phyloP scores from a whole-genome alignment of 2,329 filamentous ascomycete genomes.

The Penicillium sp. region DNA sequence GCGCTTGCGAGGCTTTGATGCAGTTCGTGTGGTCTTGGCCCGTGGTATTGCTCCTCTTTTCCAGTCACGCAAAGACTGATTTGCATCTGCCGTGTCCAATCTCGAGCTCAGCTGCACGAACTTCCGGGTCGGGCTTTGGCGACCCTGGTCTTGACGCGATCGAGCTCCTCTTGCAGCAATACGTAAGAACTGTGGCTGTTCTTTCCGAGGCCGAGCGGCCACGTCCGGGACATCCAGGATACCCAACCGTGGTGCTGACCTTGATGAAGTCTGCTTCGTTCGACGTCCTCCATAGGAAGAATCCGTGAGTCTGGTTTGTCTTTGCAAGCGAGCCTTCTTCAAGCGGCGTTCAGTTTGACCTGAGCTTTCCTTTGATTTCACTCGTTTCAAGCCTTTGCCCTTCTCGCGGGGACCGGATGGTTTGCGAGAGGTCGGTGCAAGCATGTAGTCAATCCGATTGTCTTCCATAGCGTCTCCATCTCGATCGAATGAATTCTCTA shows the following conservation, averaged over 20 bases:
- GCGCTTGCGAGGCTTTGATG: slow-evolving; percentile 29
- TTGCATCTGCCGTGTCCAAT: slow-evolving; percentile 62
- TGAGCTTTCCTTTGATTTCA: slow-evolving; percentile 24
- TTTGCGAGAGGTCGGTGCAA: slow-evolving; percentile 39
- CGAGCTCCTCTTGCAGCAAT: slow-evolving; percentile 61
- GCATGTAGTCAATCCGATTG: slow-evolving; percentile 52
- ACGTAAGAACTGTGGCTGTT: slow-evolving; percentile 61
- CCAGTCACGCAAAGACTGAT: slow-evolving; percentile 58
- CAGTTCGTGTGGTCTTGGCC: slow-evolving; percentile 29
- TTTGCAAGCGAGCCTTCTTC: slow-evolving; percentile 37
- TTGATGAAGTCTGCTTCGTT: slow-evolving; percentile 31
- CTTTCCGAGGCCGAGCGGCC: slow-evolving; percentile 30
- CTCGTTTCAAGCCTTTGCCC: slow-evolving; percentile 25
- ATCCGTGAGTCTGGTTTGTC: slow-evolving; percentile 48
- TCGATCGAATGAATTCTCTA: slow-evolving; percentile 33
- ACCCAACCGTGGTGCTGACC: slow-evolving; percentile 45
- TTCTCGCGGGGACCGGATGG: slow-evolving; percentile 17
- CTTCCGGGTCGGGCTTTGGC: slow-evolving; percentile 60
- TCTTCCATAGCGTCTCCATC: slow-evolving; percentile 49
- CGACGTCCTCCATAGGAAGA: slow-evolving; percentile 32
- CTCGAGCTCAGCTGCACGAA: slow-evolving; percentile 59
- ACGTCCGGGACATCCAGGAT: slow-evolving; percentile 59
- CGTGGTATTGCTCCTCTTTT: slow-evolving; percentile 52
- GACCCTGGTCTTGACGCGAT: slow-evolving; percentile 54
- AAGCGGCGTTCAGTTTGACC: slow-evolving; percentile 15